Conservation (phyloP, 73 alveolate species). For the Paramecium bursaria region DNA sequence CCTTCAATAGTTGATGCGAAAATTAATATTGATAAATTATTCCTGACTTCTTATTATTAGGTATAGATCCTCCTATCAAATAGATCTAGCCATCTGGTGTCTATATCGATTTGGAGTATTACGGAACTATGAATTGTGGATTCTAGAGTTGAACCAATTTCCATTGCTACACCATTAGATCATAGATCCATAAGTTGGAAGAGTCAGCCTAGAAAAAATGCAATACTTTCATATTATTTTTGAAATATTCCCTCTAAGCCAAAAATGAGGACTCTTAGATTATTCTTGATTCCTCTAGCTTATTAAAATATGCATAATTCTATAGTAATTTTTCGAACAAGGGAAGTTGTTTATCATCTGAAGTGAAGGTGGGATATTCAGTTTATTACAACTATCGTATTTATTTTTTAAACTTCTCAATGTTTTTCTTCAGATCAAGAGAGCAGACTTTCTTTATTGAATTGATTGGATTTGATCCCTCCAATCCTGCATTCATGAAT, state of each 20-base stretch:
- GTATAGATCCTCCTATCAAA: constrained; percentile 11
- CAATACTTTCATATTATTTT: neutral
- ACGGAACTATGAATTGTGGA: neutral
- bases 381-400: neutral
- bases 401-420: neutral
- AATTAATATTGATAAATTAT: constrained; percentile 5
- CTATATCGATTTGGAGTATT: constrained; percentile 1
- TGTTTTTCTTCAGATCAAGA: constrained; percentile 7
- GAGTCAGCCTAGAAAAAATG: neutral
- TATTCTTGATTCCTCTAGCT: neutral
- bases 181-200: constrained; percentile 8
- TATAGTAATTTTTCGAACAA: neutral
- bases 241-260: neutral
- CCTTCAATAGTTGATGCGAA: neutral
- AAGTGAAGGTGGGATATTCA: neutral
- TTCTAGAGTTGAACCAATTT: neutral
- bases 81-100: constrained; percentile 22
- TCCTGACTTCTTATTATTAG: neutral
- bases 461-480: neutral
- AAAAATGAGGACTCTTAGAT: neutral
- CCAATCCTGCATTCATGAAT: neutral
- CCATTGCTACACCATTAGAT: neutral
- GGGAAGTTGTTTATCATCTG: neutral
- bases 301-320: neutral
- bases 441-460: neutral